phyloP scores from a whole-genome alignment of 2,329 filamentous ascomycete species.

The Microsporum ferrugineum region DNA sequence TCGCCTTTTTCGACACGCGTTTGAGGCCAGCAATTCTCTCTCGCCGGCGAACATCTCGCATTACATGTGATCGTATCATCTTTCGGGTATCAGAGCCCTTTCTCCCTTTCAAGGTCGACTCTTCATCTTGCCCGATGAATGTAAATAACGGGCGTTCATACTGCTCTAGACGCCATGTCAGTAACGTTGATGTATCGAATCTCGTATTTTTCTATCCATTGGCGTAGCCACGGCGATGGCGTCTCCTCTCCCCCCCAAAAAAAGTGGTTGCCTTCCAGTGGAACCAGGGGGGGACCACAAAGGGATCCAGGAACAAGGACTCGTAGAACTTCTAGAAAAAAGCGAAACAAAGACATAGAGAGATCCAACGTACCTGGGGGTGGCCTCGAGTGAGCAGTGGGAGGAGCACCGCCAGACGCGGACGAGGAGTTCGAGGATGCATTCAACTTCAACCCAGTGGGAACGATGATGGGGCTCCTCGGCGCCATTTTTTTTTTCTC shows the following conservation, averaged over 20 bases:
- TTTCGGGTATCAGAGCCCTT: conserved; percentile 30
- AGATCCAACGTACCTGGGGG: background rate
- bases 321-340: background rate
- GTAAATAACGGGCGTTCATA: conserved; percentile 24
- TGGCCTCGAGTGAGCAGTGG: background rate
- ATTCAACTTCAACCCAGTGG: background rate
- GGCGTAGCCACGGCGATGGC: no score
- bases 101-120: conserved; percentile 29
- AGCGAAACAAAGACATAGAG: background rate
- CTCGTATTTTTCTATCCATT: no score
- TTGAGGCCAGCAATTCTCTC: conserved; percentile 31
- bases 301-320: background rate
- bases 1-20: conserved; percentile 24
- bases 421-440: background rate
- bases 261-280: no score
- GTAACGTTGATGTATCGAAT: background rate
- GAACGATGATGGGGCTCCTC: background rate
- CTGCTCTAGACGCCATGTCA: background rate
- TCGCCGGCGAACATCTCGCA: conserved; percentile 33
- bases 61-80: conserved; percentile 34
- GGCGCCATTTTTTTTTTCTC: background rate
- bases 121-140: conserved; percentile 33
- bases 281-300: no score
- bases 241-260: no score
- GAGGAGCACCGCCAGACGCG: background rate